These are phyloP conservation scores for Solanum bulbocastanum DNA, from an alignment of 257 asterid genomes.

Conservation along the genomic window DNA sequence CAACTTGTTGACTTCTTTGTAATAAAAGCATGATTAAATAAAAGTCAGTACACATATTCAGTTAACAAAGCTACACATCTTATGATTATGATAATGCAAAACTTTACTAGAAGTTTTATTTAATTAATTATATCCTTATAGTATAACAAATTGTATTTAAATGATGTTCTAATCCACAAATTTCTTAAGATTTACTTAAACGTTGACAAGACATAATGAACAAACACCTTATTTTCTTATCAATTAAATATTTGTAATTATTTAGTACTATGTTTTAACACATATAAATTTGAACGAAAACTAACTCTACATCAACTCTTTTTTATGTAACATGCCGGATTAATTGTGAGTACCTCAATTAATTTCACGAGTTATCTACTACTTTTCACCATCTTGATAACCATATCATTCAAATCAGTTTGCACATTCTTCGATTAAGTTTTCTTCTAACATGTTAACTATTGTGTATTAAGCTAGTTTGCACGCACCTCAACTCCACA, in stretches of 20 bases:
- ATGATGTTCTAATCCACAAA: neutral
- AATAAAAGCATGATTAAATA: neutral
- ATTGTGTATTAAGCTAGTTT: neutral
- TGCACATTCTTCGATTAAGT: no score
- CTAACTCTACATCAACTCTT: neutral
- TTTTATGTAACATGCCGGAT: neutral
- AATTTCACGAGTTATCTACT: neutral
- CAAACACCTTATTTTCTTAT: neutral
- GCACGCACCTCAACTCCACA: neutral
- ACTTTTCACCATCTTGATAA: neutral
- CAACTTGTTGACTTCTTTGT: neutral
- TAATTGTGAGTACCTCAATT: neutral
- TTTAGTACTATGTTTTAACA: neutral
- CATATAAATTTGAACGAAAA: neutral
- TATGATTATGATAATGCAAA: neutral
- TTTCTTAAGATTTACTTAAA: neutral
- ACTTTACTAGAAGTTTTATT: neutral
- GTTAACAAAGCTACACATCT: neutral
- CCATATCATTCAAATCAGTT: no score
- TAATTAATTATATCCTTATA: neutral
- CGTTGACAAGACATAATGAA: neutral
- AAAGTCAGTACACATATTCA: neutral
- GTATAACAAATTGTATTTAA: neutral
- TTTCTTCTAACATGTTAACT: neutral
- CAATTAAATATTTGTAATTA: neutral